A percentile compares a stretch with the other conserved stretches of the same genome.
phyloP scores from a whole-genome alignment of 2,329 filamentous ascomycete genomes.

The Grosmannia huntii region DNA sequence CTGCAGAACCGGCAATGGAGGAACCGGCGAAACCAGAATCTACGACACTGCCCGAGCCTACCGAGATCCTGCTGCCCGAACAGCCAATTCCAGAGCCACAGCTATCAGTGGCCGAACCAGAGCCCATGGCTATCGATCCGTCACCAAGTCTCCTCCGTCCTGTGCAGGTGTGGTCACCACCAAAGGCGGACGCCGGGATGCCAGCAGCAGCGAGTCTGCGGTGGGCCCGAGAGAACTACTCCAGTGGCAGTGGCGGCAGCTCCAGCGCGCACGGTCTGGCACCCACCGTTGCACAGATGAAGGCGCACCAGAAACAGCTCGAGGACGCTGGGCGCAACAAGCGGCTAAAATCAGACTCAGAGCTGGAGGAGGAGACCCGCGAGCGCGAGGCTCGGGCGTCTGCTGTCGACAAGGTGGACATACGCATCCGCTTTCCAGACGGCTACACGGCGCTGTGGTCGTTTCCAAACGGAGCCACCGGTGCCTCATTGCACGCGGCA shows the following conservation, averaged over 20 bases:
- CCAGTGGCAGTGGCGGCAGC: slow-evolving; percentile 11
- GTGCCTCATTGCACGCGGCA: slow-evolving; percentile 58
- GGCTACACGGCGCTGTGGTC: slow-evolving; percentile 63
- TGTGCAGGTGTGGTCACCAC: slow-evolving; percentile 66
- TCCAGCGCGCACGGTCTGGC: slow-evolving; percentile 63
- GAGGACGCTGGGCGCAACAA: slow-evolving; percentile 53
- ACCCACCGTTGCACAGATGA: slow-evolving; percentile 63
- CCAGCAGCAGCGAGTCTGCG: slow-evolving; percentile 52
- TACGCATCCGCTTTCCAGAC: slow-evolving; percentile 82
- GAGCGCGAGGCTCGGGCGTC: slow-evolving; percentile 54
- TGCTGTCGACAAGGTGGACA: slow-evolving; percentile 52
- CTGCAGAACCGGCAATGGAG: slow-evolving; percentile 1
- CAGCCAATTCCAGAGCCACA: neutral
- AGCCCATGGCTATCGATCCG: neutral
- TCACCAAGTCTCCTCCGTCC: slow-evolving; percentile 24
- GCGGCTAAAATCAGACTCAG: slow-evolving; percentile 69
- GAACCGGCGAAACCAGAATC: neutral
- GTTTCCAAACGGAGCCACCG: slow-evolving; percentile 57
- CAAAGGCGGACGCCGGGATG: slow-evolving; percentile 44
- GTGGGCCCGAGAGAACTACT: slow-evolving; percentile 27
- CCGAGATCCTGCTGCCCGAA: neutral
- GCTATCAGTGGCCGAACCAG: neutral
- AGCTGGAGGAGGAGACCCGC: slow-evolving; percentile 57
- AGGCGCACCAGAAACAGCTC: slow-evolving; percentile 58
- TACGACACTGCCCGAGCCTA: neutral